phyloP scores from a whole-genome alignment of 306 rosid species.

The Dryas alaskensis region DNA sequence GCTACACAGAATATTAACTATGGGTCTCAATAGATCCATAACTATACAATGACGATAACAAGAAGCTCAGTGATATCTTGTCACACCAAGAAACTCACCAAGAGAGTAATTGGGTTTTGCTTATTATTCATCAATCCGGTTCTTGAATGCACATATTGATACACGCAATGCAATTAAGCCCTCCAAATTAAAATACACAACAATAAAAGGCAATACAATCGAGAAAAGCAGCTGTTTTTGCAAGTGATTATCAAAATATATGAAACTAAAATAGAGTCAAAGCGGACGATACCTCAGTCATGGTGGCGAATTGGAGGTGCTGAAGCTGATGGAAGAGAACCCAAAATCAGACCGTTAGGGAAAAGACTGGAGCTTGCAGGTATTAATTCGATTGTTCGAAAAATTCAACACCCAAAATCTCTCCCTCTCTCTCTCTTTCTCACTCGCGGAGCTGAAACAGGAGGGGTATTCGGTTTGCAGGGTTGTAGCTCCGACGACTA shows the following conservation, averaged over 20 bases:
- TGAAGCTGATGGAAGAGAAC: slow-evolving; percentile 7
- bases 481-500: neutral
- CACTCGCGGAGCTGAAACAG: neutral
- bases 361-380: neutral
- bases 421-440: neutral
- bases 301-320: slow-evolving; percentile 44
- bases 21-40: slow-evolving; percentile 1
- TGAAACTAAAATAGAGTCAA: neutral
- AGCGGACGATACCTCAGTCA: slow-evolving; percentile 64
- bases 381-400: neutral
- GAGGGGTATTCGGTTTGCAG: neutral
- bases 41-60: neutral
- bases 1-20: neutral
- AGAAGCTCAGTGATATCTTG: neutral
- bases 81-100: neutral
- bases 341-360: slow-evolving; percentile 18
- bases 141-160: neutral
- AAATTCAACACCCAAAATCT: neutral
- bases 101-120: neutral
- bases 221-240: slow-evolving; percentile 3
- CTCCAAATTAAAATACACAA: neutral
- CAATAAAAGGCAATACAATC: neutral
- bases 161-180: neutral
- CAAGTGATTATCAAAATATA: neutral
- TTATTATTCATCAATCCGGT: neutral